A percentile compares a stretch with the other conserved stretches of the same genome.
Conservation (phyloP, 2,329 filamentous ascomycete species). For the Incumbomyces lentus region DNA sequence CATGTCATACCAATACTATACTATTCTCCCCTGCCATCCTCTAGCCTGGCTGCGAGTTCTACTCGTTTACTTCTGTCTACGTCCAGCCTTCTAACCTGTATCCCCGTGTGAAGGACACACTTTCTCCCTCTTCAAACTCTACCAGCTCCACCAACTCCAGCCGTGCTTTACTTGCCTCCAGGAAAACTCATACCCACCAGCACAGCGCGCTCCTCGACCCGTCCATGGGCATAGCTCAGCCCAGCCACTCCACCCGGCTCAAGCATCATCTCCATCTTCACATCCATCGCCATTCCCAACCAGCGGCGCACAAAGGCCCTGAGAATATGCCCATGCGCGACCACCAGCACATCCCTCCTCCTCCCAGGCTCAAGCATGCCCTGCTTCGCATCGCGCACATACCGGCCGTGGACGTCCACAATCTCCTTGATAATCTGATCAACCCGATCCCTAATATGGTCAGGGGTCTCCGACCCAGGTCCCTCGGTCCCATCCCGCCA, state of each 20-base stretch:
- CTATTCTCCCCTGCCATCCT: too few relatives aligned
- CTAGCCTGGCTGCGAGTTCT: too few relatives aligned
- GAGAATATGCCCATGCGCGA: conserved; percentile 37
- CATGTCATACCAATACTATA: too few relatives aligned
- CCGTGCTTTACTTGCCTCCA: neutral
- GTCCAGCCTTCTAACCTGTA: neutral
- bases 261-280: conserved; percentile 34
- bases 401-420: conserved; percentile 27
- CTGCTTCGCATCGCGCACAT: conserved; percentile 7
- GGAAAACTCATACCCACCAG: conserved; percentile 30
- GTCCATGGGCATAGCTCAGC: conserved; percentile 31
- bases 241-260: conserved; percentile 35
- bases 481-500: conserved; percentile 50
- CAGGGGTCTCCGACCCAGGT: conserved; percentile 26
- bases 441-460: conserved; percentile 32
- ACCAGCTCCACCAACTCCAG: neutral
- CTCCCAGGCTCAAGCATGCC: conserved; percentile 8
- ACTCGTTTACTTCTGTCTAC: too few relatives aligned
- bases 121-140: too few relatives aligned
- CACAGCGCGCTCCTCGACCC: conserved; percentile 31
- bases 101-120: neutral
- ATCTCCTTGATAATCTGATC: conserved; percentile 35
- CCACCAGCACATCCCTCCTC: conserved; percentile 12
- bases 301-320: conserved; percentile 39
- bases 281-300: conserved; percentile 34